Conservation (phyloP, 192 early-diverging fungal genomes). For the Glomus cerebriforme region DNA sequence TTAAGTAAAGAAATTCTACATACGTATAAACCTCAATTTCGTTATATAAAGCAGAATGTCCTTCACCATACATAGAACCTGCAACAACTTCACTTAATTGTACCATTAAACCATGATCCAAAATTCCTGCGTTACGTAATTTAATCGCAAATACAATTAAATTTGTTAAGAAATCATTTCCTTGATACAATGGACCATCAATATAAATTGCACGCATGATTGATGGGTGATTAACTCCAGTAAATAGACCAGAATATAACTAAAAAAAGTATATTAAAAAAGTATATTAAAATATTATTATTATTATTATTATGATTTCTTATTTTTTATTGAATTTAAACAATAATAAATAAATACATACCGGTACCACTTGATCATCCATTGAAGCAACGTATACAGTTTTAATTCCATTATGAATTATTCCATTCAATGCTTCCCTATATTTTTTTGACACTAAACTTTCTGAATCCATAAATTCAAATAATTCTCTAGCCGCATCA, state of each 20-base stretch:
- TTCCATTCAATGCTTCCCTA: slow-evolving; percentile 63
- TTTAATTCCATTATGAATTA: slow-evolving; percentile 72
- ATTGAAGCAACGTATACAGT: slow-evolving; percentile 80
- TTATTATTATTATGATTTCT: not conserved
- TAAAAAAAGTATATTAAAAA: not conserved
- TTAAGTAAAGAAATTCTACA: slow-evolving; percentile 27
- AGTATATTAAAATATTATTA: not conserved
- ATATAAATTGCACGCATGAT: slow-evolving; percentile 92
- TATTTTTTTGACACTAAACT: slow-evolving; percentile 71
- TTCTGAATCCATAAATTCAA: slow-evolving; percentile 88
- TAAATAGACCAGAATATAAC: slow-evolving; percentile 76
- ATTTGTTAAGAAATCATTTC: slow-evolving; percentile 82
- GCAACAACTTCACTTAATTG: slow-evolving; percentile 85
- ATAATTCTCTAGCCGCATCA: slow-evolving; percentile 88
- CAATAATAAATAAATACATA: not conserved
- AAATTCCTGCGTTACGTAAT: slow-evolving; percentile 84
- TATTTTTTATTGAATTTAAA: not conserved
- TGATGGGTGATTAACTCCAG: slow-evolving; percentile 70
- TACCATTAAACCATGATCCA: slow-evolving; percentile 84
- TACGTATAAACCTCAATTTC: slow-evolving; percentile 82
- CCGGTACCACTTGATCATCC: slow-evolving; percentile 96
- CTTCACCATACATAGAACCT: slow-evolving; percentile 86
- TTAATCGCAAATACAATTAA: slow-evolving; percentile 86
- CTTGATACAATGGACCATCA: slow-evolving; percentile 77
- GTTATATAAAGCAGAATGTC: slow-evolving; percentile 93